A percentile compares a stretch with the other conserved stretches of the same genome.
Conservation (phyloP, 352 stramenopile genomes). For the Sclerospora graminicola region DNA sequence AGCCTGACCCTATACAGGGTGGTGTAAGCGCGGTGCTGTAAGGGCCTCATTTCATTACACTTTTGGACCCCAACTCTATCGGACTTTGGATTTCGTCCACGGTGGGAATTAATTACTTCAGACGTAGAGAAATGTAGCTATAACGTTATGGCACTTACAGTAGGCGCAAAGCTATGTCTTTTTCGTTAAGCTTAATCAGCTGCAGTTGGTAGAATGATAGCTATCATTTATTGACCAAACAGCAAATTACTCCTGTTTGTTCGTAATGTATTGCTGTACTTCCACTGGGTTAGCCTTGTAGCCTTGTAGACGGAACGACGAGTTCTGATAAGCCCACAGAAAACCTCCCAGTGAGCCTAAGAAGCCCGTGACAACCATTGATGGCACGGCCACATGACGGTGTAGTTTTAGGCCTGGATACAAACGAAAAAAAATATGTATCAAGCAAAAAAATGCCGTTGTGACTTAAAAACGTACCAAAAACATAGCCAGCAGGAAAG, state of each 20-base stretch:
- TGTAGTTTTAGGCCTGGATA: conserved; percentile 45
- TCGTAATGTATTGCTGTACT: conserved; percentile 56
- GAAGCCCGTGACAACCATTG: conserved; percentile 67
- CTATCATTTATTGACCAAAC: not conserved
- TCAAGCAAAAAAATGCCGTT: not conserved
- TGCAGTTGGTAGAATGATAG: too few species aligned
- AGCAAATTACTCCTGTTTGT: conserved; percentile 18
- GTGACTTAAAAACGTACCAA: conserved; percentile 34
- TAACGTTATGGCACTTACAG: too few species aligned
- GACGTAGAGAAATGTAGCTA: too few species aligned
- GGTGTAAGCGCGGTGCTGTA: too few species aligned
- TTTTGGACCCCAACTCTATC: too few species aligned
- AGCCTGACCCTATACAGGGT: too few species aligned
- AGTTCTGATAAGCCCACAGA: conserved; percentile 77
- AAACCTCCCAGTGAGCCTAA: conserved; percentile 68
- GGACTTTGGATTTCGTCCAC: too few species aligned
- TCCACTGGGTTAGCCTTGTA: conserved; percentile 51
- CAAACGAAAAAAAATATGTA: not conserved
- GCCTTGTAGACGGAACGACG: conserved; percentile 67
- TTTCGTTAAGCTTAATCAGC: too few species aligned
- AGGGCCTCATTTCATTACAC: too few species aligned
- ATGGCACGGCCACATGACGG: conserved; percentile 47
- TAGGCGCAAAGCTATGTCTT: too few species aligned
- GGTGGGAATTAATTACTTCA: too few species aligned
- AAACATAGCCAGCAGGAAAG: conserved; percentile 68